These are phyloP conservation scores for Rubia peregrina DNA, from an alignment of 305 asterid species.

Conservation along the genomic window DNA sequence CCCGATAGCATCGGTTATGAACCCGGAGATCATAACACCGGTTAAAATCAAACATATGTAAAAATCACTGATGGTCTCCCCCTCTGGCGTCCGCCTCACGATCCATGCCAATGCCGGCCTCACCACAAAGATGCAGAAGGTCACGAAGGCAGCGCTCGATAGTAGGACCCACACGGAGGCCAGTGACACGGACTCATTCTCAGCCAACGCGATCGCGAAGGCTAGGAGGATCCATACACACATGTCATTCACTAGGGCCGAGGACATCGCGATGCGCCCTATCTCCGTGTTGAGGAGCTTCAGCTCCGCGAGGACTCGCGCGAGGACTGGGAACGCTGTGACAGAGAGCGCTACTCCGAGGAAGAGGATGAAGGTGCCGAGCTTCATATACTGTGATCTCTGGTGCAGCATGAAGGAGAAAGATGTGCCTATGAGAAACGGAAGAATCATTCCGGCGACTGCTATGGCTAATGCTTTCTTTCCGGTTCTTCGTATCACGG, in stretches of 20 bases:
- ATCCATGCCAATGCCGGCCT: constrained; percentile 50
- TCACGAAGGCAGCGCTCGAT: constrained; percentile 47
- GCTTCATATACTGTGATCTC: constrained; percentile 31
- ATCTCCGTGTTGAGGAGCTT: constrained; percentile 82
- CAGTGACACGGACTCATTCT: constrained; percentile 46
- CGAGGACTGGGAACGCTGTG: constrained; percentile 85
- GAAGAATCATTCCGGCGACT: constrained; percentile 59
- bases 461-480: constrained; percentile 56
- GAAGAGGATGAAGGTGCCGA: constrained; percentile 73
- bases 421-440: constrained; percentile 57
- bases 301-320: constrained; percentile 73
- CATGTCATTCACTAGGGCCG: constrained; percentile 75
- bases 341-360: constrained; percentile 81
- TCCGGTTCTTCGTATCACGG: constrained; percentile 55
- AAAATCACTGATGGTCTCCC: constrained; percentile 66
- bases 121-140: constrained; percentile 39
- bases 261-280: constrained; percentile 71
- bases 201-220: constrained; percentile 67
- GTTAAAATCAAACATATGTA: constrained; percentile 57
- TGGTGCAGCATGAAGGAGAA: constrained; percentile 54
- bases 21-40: constrained; percentile 75
- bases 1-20: constrained; percentile 80
- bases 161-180: constrained; percentile 71
- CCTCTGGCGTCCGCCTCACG: constrained; percentile 55
- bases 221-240: constrained; percentile 76